Evolutionary conservation across 2,329 filamentous ascomycete species (phyloP).

Genomic region (Trichoderma afroharzianum): DNA sequence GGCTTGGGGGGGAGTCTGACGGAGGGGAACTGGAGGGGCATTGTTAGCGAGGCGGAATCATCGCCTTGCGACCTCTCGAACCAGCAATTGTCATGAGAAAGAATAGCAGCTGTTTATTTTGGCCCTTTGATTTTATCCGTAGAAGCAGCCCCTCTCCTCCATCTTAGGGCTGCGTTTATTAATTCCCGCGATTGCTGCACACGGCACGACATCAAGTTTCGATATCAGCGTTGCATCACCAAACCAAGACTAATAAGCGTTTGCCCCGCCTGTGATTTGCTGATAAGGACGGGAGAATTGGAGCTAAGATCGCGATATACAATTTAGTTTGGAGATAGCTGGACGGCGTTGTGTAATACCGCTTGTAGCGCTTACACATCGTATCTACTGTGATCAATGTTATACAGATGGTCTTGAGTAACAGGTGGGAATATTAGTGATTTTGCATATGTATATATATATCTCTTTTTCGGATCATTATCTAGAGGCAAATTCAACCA

Average conservation of each 20-base stretch:
- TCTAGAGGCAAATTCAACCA: neutral
- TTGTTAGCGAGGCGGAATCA: neutral
- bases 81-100: neutral
- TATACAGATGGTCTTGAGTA: neutral
- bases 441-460: no score
- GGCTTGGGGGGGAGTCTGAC: constrained; percentile 26
- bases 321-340: neutral
- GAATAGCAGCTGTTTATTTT: neutral
- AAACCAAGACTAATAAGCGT: neutral
- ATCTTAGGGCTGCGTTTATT: neutral
- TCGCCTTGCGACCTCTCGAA: neutral
- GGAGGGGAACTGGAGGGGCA: neutral
- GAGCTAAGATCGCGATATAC: neutral
- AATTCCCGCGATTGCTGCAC: neutral
- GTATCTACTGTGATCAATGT: neutral
- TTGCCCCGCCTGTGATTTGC: neutral
- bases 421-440: neutral
- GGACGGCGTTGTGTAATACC: neutral
- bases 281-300: neutral
- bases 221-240: constrained; percentile 2
- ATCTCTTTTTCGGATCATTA: neutral
- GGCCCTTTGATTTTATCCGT: neutral
- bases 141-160: neutral
- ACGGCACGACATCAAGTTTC: neutral
- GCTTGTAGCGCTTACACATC: neutral